Base-by-base conservation (phyloP, 2,329 filamentous ascomycete species). In the Kalaharituber pfeilii region DNA sequence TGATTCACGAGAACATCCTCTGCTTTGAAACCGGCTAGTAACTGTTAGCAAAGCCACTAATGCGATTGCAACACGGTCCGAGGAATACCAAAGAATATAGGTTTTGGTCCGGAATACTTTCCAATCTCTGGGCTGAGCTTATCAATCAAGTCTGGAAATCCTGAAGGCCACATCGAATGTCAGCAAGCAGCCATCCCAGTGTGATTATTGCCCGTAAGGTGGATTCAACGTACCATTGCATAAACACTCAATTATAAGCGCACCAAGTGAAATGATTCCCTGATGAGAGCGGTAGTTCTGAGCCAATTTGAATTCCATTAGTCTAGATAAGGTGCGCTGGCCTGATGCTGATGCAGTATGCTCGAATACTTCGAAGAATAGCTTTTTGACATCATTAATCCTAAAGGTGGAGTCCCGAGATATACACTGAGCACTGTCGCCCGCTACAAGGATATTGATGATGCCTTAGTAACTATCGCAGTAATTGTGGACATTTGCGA, bases 261-360 rank as follows among this genome's bases (percentile, higher is more conserved):
- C 66, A 2, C 65, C 63, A 22, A 67, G 55, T 22, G 53, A 59
- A 25, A 67, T 42, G 51, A 67, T 66, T 4, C 66, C 66, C 47
- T 67, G 59, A 51, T 67, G 65, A 0, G 66, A 66, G 3, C 66
- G 65, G 47, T 65, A 67, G 39, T 67, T 67, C 9, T 60, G 60
- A 2, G 59, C 59, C n/a, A 67, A 49, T 5, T 59, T 56, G 28
- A 67, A 65, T 13, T 61, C 59, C 13, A 20, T 49, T 18, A 66
- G 64, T 33, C 52, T 59, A 1, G 59, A 56, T 3, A 59, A 25
- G 1, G 57, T 50, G 1, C 24, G 49, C 50, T 36, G 42, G 27
- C 50, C 29, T 22, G 39, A n/a, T 2, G 24, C 18, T 3, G 2
- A 15, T 4, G 47, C 29, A 13, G 39, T n/a, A 20, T 22, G 49